phyloP scores from a whole-genome alignment of 257 asterid species.

The Ballota nigra region DNA sequence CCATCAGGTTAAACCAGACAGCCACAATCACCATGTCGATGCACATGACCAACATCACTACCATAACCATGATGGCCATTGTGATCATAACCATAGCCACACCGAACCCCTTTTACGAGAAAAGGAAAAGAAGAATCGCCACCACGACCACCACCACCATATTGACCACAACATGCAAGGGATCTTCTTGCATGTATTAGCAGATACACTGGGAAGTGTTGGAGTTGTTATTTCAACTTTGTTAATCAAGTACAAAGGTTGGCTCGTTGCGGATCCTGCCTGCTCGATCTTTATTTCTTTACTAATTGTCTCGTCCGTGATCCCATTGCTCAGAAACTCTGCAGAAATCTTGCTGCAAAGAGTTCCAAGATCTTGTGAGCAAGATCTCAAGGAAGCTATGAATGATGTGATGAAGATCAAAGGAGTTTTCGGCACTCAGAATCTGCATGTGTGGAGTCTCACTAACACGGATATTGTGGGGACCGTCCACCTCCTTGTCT shows the following conservation, averaged over 20 bases:
- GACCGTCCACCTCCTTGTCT: slow-evolving; percentile 76
- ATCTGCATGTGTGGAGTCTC: slow-evolving; percentile 83
- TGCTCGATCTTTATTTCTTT: slow-evolving; percentile 90
- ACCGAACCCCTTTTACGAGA: slow-evolving; percentile 24
- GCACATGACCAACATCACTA: slow-evolving; percentile 20
- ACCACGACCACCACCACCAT: slow-evolving; percentile 74
- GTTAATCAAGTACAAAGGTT: slow-evolving; percentile 87
- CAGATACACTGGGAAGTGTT: slow-evolving; percentile 95
- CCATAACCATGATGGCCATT: not conserved
- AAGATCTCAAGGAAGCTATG: slow-evolving; percentile 57
- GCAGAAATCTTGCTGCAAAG: slow-evolving; percentile 88
- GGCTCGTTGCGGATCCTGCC: slow-evolving; percentile 97
- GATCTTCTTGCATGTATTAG: slow-evolving; percentile 92
- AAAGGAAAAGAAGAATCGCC: slow-evolving; percentile 41
- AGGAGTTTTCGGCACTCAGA: slow-evolving; percentile 68
- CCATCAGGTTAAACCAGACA: slow-evolving; percentile 17
- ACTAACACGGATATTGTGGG: slow-evolving; percentile 84
- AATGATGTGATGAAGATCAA: slow-evolving; percentile 50
- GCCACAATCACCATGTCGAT: slow-evolving; percentile 19
- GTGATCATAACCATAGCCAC: slow-evolving; percentile 27
- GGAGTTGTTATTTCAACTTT: slow-evolving; percentile 92
- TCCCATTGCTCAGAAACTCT: slow-evolving; percentile 89
- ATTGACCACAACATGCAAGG: slow-evolving; percentile 99
- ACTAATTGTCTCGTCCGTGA: slow-evolving; percentile 73
- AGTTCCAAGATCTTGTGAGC: slow-evolving; percentile 78